phyloP scores from a whole-genome alignment of 1,284 basidiomycete genomes.

The Cryptococcus sp. region DNA sequence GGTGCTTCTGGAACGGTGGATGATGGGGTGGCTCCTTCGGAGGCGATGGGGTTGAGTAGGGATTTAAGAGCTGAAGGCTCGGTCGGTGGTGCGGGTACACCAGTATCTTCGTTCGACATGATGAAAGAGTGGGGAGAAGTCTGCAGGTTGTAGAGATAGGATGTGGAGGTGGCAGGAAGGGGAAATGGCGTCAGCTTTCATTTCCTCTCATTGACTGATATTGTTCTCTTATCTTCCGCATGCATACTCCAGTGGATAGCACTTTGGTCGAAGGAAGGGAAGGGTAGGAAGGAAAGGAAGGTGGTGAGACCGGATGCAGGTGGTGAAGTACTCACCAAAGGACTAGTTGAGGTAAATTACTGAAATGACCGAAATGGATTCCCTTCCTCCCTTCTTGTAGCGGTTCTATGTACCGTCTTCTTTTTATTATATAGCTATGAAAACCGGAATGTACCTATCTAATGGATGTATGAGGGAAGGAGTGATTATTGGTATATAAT shows the following conservation, averaged over 20 bases:
- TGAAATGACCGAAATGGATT: not conserved
- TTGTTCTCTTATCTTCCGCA: no score
- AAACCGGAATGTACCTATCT: no score
- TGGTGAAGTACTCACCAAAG: not conserved
- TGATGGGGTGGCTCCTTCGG: constrained; percentile 22
- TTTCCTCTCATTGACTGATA: no score
- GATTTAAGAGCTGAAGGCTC: constrained; percentile 20
- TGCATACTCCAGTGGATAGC: no score
- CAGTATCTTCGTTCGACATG: constrained; percentile 10
- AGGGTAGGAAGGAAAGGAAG: not conserved
- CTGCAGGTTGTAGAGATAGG: constrained; percentile 1
- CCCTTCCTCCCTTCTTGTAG: not conserved
- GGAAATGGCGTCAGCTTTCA: not conserved
- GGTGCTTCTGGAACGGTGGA: constrained; percentile 38
- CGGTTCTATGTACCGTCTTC: constrained; percentile 1
- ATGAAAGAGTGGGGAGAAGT: not conserved
- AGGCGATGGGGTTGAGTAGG: constrained; percentile 35
- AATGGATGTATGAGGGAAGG: not conserved
- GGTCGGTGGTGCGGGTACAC: not conserved
- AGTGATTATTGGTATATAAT: not conserved
- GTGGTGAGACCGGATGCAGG: not conserved
- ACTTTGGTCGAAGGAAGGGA: no score
- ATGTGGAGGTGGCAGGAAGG: constrained; percentile 1
- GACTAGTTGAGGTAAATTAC: not conserved
- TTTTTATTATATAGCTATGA: not conserved